These are phyloP conservation scores for Cymodocea nodosa DNA, from an alignment of 116 monocot genomes.

Conservation along the genomic window DNA sequence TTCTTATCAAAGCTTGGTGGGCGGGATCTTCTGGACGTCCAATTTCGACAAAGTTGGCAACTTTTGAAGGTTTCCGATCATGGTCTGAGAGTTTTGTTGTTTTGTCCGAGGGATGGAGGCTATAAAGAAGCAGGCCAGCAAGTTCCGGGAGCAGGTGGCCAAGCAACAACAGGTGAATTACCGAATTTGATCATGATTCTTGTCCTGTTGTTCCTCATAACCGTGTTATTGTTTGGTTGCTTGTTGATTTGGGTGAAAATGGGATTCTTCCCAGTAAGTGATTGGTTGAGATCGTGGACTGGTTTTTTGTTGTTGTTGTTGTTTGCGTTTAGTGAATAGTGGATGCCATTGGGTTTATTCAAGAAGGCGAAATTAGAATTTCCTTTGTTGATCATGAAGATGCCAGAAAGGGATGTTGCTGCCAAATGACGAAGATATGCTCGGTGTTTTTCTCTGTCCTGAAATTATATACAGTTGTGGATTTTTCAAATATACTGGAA, in stretches of 20 bases:
- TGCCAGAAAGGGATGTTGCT: too few species aligned
- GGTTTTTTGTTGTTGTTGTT: not conserved
- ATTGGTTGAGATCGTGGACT: not conserved
- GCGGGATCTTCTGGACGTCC: not conserved
- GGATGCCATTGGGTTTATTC: not conserved
- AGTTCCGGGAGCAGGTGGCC: conserved; percentile 22
- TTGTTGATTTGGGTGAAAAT: not conserved
- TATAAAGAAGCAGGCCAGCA: conserved; percentile 21
- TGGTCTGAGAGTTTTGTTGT: not conserved
- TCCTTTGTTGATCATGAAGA: not conserved
- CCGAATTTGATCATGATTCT: not conserved
- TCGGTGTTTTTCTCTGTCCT: too few species aligned
- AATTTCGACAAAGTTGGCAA: not conserved
- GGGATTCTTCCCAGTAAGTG: not conserved
- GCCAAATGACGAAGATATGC: too few species aligned
- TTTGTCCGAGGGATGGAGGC: conserved; percentile 14
- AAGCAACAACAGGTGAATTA: conserved; percentile 23
- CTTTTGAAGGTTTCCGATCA: not conserved
- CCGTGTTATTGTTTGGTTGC: not conserved
- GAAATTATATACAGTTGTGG: not conserved
- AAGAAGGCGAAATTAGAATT: not conserved
- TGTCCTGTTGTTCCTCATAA: not conserved
- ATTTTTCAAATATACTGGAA: not conserved
- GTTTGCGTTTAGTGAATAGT: not conserved
- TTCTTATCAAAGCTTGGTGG: not conserved